phyloP scores from a whole-genome alignment of 495 filamentous ascomycete species.

The Venustampulla echinocandica region DNA sequence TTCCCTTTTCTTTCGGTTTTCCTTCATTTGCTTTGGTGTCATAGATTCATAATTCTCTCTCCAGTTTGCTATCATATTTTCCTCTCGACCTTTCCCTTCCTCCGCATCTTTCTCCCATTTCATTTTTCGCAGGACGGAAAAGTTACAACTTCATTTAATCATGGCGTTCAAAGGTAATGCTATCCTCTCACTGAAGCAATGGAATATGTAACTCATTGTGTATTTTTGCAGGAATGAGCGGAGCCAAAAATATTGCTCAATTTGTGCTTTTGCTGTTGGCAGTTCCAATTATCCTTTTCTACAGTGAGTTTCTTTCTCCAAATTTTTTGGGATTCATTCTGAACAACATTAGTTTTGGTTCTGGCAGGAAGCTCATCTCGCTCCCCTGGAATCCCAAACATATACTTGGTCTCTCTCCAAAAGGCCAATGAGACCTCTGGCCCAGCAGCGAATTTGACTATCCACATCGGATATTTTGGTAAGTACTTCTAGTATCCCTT shows the following conservation, averaged over 20 bases:
- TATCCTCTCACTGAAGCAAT: neutral
- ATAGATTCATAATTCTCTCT: no score
- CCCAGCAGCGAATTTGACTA: neutral
- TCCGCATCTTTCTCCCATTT: no score
- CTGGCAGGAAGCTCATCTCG: neutral
- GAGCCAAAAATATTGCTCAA: neutral
- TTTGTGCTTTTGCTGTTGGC: neutral
- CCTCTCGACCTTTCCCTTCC: no score
- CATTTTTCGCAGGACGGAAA: no score
- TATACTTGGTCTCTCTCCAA: neutral
- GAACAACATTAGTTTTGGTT: neutral
- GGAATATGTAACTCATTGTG: neutral
- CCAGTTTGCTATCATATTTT: no score
- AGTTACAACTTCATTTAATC: no score
- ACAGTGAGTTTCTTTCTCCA: neutral
- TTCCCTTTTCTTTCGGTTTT: no score
- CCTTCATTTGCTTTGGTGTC: no score
- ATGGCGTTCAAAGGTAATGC: neutral
- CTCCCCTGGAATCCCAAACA: neutral
- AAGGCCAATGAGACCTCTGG: neutral
- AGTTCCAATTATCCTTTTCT: neutral
- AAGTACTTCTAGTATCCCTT: neutral
- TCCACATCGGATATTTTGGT: neutral
- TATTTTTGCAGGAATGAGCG: neutral
- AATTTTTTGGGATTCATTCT: neutral